phyloP scores from a whole-genome alignment of 2,329 filamentous ascomycete genomes.

The Trichoderma sp. region DNA sequence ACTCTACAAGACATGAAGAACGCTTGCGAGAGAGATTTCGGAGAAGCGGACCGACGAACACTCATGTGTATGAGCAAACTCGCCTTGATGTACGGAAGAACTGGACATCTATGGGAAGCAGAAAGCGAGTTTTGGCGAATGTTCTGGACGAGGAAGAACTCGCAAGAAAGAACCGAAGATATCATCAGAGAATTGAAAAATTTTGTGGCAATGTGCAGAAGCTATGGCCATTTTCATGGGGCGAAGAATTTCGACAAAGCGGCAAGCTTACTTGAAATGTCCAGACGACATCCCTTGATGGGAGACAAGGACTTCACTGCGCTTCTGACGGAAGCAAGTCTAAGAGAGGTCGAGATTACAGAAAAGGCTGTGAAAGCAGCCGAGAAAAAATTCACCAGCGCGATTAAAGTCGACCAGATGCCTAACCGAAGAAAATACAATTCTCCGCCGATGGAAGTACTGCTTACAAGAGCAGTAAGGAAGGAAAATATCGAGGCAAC shows the following conservation, averaged over 20 bases:
- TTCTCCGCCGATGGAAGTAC: not conserved
- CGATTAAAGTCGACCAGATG: not conserved
- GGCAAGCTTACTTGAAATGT: not conserved
- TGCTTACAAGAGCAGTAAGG: not conserved
- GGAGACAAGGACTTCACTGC: not conserved
- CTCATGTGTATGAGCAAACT: not conserved
- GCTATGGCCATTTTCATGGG: not conserved
- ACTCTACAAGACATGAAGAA: not conserved
- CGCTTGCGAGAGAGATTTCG: not conserved
- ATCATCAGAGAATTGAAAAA: not conserved
- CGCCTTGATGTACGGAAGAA: not conserved
- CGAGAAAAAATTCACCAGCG: not conserved
- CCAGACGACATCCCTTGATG: not conserved
- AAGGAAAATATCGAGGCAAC: not conserved
- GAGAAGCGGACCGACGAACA: not conserved
- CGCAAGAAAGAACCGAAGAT: not conserved
- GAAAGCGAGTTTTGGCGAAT: slow-evolving; percentile 1
- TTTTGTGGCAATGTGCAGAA: not conserved
- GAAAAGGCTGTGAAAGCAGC: not conserved
- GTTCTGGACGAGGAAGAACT: not conserved
- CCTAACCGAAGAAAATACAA: not conserved
- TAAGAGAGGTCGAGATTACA: not conserved
- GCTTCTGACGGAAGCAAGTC: not conserved
- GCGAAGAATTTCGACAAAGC: not conserved
- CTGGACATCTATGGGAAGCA: not conserved